Percentiles rank a stretch among this genome's conserved stretches.
phyloP scores from a whole-genome alignment of 2,329 filamentous ascomycete species.

The Parascedosporium putredinis region DNA sequence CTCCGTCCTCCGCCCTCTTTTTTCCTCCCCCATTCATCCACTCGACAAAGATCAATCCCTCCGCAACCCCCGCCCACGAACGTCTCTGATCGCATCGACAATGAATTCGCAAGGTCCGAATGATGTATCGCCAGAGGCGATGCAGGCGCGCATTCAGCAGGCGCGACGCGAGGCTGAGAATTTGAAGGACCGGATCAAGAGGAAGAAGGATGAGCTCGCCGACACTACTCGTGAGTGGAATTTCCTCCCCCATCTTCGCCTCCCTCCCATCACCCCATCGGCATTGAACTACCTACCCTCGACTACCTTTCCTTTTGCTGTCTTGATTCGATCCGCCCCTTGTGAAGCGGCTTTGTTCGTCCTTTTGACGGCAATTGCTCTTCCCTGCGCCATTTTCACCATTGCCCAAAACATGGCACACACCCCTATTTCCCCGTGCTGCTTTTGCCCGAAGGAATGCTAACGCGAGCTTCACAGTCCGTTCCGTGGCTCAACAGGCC shows the following conservation, averaged over 20 bases:
- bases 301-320: background rate
- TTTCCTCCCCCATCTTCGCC: background rate
- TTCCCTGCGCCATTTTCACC: background rate
- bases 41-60: conserved; percentile 4
- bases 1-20: too few species aligned
- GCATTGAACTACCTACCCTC: background rate
- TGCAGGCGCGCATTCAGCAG: conserved; percentile 87
- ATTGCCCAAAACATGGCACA: conserved; percentile 9
- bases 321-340: background rate
- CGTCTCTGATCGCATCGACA: conserved; percentile 15
- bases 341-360: background rate
- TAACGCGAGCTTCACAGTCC: conserved; percentile 50
- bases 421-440: background rate
- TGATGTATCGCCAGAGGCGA: conserved; percentile 62
- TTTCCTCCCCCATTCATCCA: background rate
- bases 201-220: conserved; percentile 98
- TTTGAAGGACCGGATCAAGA: conserved; percentile 96
- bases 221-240: conserved; percentile 82
- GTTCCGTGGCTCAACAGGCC: conserved; percentile 82
- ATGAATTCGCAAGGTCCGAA: conserved; percentile 49
- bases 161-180: conserved; percentile 96
- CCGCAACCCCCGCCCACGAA: background rate
- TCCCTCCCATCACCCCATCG: background rate
- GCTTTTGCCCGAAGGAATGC: background rate
- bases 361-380: background rate